These are phyloP conservation scores for Ogataea degrootiae DNA, from an alignment of 805 yeast genomes.

Conservation along the genomic window DNA sequence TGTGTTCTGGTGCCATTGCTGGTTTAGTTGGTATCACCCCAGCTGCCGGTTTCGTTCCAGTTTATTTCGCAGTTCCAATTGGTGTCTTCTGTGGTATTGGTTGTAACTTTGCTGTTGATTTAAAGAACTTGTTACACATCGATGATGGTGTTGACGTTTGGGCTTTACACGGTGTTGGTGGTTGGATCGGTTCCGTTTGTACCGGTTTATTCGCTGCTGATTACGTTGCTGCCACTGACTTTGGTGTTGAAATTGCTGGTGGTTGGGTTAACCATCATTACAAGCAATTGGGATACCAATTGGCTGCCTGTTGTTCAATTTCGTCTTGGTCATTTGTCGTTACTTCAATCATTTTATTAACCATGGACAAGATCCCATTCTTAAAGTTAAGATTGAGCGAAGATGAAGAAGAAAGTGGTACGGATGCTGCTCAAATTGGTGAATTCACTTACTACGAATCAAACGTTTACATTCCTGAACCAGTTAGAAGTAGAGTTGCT, in stretches of 20 bases:
- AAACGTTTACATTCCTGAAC: conserved; percentile 68
- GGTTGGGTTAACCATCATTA: conserved; percentile 88
- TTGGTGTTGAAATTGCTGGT: conserved; percentile 58
- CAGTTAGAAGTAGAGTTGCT: conserved; percentile 51
- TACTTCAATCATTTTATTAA: conserved; percentile 61
- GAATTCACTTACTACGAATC: conserved; percentile 75
- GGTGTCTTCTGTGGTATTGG: conserved; percentile 73
- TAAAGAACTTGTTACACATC: conserved; percentile 64
- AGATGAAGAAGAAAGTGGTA: conserved; percentile 84
- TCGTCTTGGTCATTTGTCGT: conserved; percentile 72
- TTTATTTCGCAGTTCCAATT: conserved; percentile 80
- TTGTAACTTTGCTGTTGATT: conserved; percentile 82
- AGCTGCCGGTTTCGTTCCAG: conserved; percentile 94
- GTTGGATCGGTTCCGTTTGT: conserved; percentile 72
- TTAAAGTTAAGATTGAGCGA: conserved; percentile 76
- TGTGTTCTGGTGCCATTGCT: conserved; percentile 90
- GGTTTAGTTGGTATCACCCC: conserved; percentile 96
- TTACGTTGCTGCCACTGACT: conserved; percentile 82
- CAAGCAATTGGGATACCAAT: conserved; percentile 81
- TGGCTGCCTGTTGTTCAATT: conserved; percentile 70
- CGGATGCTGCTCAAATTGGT: conserved; percentile 87
- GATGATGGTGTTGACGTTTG: conserved; percentile 96
- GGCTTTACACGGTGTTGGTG: conserved; percentile 93
- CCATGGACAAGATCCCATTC: conserved; percentile 73
- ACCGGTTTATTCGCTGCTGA: conserved; percentile 93